Evolutionary conservation across 805 yeast species (phyloP), one percentile per base, ranked within the genome.

Genomic region (Yarrowia bubula): DNA sequence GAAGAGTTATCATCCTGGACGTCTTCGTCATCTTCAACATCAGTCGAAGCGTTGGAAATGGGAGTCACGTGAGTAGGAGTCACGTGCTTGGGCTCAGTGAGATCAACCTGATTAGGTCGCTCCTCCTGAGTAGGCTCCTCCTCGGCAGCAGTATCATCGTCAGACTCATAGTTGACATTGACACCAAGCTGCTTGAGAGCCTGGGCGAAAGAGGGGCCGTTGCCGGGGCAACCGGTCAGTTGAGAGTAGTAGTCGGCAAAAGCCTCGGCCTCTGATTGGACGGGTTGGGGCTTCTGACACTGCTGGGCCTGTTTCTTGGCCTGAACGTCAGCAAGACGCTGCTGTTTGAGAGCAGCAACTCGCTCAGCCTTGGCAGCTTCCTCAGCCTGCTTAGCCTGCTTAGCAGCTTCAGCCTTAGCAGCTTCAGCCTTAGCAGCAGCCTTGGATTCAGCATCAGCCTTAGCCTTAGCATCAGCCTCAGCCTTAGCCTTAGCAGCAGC

Each of bases 161-260:
- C 58, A 14, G 58, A 51, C 8, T 14, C 22, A 17, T 55, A 55
- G 13, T 41, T n/a, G 22, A 55, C 61, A n/a, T 28, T 31, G 37
- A 55, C 28, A 8, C 61, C 61, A 4, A 55, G 61, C 47, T 55
- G 61, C n/a, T 55, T 55, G 47, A 55, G 61, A 41, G 61, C 61
- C 38, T 55, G 43, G 47, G 38, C 61, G 14, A 39, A 55, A 2
- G 61, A 55, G 8, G 61, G 61, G 3, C 46, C 60, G 44, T 55
- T 38, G 4, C 47, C 61, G 18, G 61, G 44, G 13, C 58, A 53
- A 1, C 31, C 31, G 15, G 61, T 55, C 11, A 55, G 47, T 17
- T 55, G 47, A 1, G 61, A 41, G 61, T 55, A 55, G 47, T 39
- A 31, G 39, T 38, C 46, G 4, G 61, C 61, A 17, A 55, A 55